Evolutionary conservation across 805 yeast species (phyloP).

Genomic region (Starmera dryadoides): DNA sequence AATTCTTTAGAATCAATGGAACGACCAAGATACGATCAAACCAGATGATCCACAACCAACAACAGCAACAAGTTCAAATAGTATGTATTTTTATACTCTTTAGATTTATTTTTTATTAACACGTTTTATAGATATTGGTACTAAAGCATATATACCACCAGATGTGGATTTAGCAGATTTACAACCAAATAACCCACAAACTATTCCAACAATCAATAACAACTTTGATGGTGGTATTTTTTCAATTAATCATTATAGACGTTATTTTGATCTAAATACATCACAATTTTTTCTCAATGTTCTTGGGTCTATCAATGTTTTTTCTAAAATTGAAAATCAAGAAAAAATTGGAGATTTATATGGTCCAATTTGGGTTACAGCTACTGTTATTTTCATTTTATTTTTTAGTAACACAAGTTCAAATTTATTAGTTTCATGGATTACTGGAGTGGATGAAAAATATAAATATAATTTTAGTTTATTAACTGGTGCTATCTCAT

Average conservation of each 20-base stretch:
- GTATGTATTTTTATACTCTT: slow-evolving; percentile 1
- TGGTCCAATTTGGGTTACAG: slow-evolving; percentile 89
- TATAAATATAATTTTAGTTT: slow-evolving; percentile 55
- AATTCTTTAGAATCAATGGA: slow-evolving; percentile 9
- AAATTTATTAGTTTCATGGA: slow-evolving; percentile 50
- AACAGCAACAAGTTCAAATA: not conserved
- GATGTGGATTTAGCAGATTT: slow-evolving; percentile 16
- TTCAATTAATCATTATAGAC: slow-evolving; percentile 51
- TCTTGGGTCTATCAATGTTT: slow-evolving; percentile 50
- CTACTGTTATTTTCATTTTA: slow-evolving; percentile 65
- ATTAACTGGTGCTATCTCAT: slow-evolving; percentile 58
- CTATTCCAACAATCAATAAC: slow-evolving; percentile 1
- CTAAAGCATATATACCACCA: slow-evolving; percentile 26
- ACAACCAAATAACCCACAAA: not conserved
- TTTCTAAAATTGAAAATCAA: slow-evolving; percentile 29
- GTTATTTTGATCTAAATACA: slow-evolving; percentile 65
- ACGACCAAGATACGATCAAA: slow-evolving; percentile 13
- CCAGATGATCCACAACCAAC: no score
- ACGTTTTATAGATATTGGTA: slow-evolving; percentile 12
- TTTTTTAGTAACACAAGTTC: slow-evolving; percentile 73
- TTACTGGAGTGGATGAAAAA: slow-evolving; percentile 31
- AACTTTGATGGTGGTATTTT: slow-evolving; percentile 38
- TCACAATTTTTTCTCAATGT: slow-evolving; percentile 51
- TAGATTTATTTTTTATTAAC: no score
- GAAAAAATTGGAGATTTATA: slow-evolving; percentile 60